Evolutionary conservation across 352 stramenopile species (phyloP), one percentile per base, ranked within the genome.

Genomic region (Globisporangium irregulare): DNA sequence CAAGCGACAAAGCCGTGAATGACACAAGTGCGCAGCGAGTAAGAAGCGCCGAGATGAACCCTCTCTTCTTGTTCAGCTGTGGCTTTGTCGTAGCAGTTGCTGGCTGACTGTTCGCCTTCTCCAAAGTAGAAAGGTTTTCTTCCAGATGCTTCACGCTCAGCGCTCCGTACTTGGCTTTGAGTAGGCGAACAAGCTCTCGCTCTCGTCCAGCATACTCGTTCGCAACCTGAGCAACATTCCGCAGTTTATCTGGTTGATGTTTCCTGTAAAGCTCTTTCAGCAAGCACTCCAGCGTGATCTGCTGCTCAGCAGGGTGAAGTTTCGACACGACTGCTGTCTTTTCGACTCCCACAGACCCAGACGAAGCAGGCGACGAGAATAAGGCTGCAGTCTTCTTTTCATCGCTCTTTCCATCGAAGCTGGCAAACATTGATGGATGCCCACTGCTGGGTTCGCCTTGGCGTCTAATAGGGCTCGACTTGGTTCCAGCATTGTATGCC

Each of bases 121-220:
- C 81, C 56, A 94, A 60, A 2, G 68, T 34, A 2, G 76, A 69
- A 6, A 93, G 51, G 41, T 87, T 89, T 41, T 86, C 75, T 66
- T 93, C 86, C 8, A 94, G 59, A 0, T 59, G 78, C 72, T 93
- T 92, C 27, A 94, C 81, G 61, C 83, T 92, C 55, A 92, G 59
- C 5, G 83, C 81, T 1, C 86, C 87, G 59, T 94, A 94, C 67
- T 91, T 93, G 2, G 67, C 70, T 68, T 86, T 89, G 36, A 94
- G 64, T 32, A 89, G 68, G 0, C 64, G 56, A 38, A 92, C 69
- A 32, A 94, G 72, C 41, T 90, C 81, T 9, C 80, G 80, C 57
- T 94, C 87, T 54, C 86, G 90, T 15, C 87, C 87, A 0, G 73
- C 66, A 32, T 85, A 94, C 59, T 90, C 55, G 9, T 78, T 79